phyloP scores from a whole-genome alignment of 768 basidiomycete species.

The Hypholoma fasciculare region DNA sequence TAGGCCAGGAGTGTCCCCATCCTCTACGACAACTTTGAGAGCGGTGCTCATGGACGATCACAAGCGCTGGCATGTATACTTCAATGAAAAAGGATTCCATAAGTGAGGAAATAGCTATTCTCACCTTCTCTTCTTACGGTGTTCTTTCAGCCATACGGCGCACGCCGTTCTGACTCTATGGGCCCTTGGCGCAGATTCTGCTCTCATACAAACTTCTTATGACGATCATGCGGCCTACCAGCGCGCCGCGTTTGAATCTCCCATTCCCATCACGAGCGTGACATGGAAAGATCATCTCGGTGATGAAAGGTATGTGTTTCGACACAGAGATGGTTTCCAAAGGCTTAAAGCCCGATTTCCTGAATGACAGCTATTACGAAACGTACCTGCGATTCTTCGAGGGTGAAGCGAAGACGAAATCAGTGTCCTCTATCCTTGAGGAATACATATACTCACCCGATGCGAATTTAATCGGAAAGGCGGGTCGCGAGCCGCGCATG shows the following conservation, averaged over 20 bases:
- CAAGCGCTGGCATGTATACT: constrained; percentile 17
- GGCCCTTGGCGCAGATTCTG: constrained; percentile 8
- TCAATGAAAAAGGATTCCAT: constrained; percentile 15
- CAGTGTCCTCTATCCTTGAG: constrained; percentile 4
- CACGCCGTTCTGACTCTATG: constrained; percentile 25
- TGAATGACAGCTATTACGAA: constrained; percentile 3
- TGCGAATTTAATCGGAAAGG: constrained; percentile 4
- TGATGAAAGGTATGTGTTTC: constrained; percentile 1
- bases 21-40: constrained; percentile 10
- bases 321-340: not conserved
- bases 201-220: constrained; percentile 1
- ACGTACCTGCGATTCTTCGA: constrained; percentile 13
- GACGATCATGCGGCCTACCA: constrained; percentile 4
- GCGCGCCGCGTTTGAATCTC: constrained; percentile 7
- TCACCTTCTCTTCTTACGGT: not conserved
- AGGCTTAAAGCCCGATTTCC: not conserved
- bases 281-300: constrained; percentile 10
- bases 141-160: constrained; percentile 21
- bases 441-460: constrained; percentile 10
- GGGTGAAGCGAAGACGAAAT: constrained; percentile 2
- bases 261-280: constrained; percentile 2
- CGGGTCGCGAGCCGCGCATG: constrained; percentile 10
- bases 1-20: constrained; percentile 10
- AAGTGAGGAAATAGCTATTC: constrained; percentile 6
- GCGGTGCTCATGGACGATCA: constrained; percentile 16